Conservation (phyloP, 176 grass and related monocot genomes). For the Juncus effusus region DNA sequence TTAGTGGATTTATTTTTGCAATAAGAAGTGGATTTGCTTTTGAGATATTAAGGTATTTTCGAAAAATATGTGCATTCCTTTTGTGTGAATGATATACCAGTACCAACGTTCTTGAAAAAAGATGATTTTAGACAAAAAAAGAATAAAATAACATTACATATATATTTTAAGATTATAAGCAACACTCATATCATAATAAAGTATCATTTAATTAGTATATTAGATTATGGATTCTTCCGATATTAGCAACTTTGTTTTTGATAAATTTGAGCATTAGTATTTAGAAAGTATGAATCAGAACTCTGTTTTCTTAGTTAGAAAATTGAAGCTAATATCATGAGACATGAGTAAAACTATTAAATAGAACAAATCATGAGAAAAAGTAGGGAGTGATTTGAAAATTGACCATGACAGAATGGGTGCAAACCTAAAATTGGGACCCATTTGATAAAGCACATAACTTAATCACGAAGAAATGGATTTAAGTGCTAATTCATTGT, state of each 20-base stretch:
- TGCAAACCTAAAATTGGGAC: too few species aligned
- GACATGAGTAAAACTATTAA: too few species aligned
- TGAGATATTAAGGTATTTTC: background rate
- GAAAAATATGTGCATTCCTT: too few species aligned
- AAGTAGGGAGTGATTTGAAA: too few species aligned
- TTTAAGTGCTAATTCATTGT: background rate
- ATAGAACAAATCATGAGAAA: too few species aligned
- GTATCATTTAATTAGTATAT: too few species aligned
- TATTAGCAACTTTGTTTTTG: background rate
- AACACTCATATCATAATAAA: too few species aligned
- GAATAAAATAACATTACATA: background rate
- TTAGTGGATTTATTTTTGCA: constrained; percentile 11
- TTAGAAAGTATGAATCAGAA: background rate
- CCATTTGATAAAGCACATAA: background rate
- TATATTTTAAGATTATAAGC: too few species aligned
- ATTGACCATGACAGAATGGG: too few species aligned
- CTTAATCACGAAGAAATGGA: constrained; percentile 56
- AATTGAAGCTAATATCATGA: too few species aligned
- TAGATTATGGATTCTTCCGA: too few species aligned
- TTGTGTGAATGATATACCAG: too few species aligned
- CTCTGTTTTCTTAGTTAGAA: background rate
- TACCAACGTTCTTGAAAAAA: background rate
- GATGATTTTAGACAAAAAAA: constrained; percentile 12
- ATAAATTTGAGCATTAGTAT: background rate
- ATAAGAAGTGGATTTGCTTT: constrained; percentile 1